A percentile compares a stretch with the other conserved stretches of the same genome.
phyloP scores from a whole-genome alignment of 2,329 filamentous ascomycete species.

The Fusarium abutilonis region DNA sequence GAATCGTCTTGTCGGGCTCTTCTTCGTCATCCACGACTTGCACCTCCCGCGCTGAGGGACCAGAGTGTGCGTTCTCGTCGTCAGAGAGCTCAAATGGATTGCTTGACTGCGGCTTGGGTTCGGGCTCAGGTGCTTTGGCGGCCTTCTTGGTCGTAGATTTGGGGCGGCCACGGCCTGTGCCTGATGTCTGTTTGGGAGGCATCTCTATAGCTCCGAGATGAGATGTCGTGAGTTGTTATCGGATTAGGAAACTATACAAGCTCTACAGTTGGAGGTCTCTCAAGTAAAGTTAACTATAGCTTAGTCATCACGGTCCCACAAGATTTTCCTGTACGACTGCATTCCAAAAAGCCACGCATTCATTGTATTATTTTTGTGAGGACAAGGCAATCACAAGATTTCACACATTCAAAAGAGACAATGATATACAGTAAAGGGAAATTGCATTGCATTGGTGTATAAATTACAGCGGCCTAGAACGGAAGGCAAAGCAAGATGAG shows the following conservation, averaged over 20 bases:
- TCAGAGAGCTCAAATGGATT: constrained; percentile 53
- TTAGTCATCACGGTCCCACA: constrained; percentile 24
- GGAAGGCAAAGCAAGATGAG: constrained; percentile 57
- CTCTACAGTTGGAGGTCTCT: background rate
- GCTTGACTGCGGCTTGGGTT: constrained; percentile 45
- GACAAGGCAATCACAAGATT: background rate
- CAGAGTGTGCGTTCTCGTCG: constrained; percentile 32
- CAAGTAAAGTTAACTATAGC: background rate
- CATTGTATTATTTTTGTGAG: too few species aligned
- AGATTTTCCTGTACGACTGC: background rate
- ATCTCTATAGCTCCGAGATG: constrained; percentile 44
- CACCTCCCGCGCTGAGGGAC: constrained; percentile 40
- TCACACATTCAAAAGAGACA: background rate
- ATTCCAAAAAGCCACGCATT: background rate
- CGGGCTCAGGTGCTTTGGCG: constrained; percentile 35
- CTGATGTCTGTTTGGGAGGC: constrained; percentile 55
- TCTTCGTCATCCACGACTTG: constrained; percentile 45
- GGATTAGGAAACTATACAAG: background rate
- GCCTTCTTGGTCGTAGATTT: constrained; percentile 43
- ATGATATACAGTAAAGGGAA: constrained; percentile 53
- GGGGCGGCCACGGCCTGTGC: constrained; percentile 51
- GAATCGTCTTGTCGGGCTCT: constrained; percentile 64
- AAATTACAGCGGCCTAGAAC: constrained; percentile 70
- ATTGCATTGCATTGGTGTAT: constrained; percentile 64
- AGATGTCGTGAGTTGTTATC: background rate